These are phyloP conservation scores for Apodospora peruviana DNA, from an alignment of 495 filamentous ascomycete species.

Conservation along the genomic window DNA sequence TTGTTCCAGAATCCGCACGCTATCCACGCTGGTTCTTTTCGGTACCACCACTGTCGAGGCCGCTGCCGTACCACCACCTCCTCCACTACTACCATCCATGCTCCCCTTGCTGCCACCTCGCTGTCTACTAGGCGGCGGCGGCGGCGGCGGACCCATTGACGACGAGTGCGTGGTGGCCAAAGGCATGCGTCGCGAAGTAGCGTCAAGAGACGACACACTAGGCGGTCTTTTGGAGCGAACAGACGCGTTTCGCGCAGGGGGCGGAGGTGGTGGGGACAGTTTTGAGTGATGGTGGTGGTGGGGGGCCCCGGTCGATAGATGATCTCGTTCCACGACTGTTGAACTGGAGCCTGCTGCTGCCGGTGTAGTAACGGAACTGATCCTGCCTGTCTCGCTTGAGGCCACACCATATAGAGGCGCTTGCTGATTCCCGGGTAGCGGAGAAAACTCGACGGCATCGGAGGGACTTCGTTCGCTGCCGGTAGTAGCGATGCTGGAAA, in stretches of 20 bases:
- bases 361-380: too few relatives aligned
- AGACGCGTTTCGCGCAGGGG: conserved; percentile 35
- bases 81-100: too few relatives aligned
- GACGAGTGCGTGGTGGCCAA: conserved; percentile 19
- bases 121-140: conserved; percentile 55
- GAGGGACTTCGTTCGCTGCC: conserved; percentile 8
- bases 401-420: not conserved
- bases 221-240: conserved; percentile 32
- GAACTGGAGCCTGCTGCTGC: not conserved
- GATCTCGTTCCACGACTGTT: not conserved
- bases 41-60: not conserved
- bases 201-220: conserved; percentile 24
- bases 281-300: conserved; percentile 14
- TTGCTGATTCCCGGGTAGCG: not conserved
- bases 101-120: conserved; percentile 51
- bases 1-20: conserved; percentile 9
- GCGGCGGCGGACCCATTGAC: conserved; percentile 52
- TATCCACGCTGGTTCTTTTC: conserved; percentile 12
- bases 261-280: conserved; percentile 37
- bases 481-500: conserved; percentile 5
- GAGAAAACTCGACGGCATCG: conserved; percentile 3
- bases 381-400: too few relatives aligned
- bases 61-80: too few relatives aligned
- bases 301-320: not conserved
- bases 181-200: conserved; percentile 21